Evolutionary conservation across 2,329 filamentous ascomycete genomes (phyloP).

Genomic region (Xylariaceae sp.): DNA sequence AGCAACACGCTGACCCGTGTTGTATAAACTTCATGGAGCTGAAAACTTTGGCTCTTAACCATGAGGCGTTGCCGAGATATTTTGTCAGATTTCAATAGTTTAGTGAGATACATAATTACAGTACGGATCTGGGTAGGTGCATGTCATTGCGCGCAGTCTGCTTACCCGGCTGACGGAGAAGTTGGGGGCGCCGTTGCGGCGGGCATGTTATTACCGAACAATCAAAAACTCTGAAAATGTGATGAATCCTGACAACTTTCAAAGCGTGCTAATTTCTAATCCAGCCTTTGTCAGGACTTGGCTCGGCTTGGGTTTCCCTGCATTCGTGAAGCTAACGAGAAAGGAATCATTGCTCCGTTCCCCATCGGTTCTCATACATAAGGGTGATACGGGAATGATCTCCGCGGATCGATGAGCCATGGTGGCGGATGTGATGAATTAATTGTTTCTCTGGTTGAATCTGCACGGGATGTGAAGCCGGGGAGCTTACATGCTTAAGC

Average conservation of each 20-base stretch:
- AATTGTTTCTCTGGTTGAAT: not conserved
- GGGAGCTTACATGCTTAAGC: not conserved
- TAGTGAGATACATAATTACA: not conserved
- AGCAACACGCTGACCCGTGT: too few relatives aligned
- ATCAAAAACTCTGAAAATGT: not conserved
- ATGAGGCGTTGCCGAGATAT: not conserved
- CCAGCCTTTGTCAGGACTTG: not conserved
- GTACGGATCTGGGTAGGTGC: too few relatives aligned
- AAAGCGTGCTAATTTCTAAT: not conserved
- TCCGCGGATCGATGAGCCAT: not conserved
- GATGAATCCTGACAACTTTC: not conserved
- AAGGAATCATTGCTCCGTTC: too few relatives aligned
- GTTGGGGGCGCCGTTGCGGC: too few relatives aligned
- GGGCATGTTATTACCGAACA: too few relatives aligned
- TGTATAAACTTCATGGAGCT: too few relatives aligned
- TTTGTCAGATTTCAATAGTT: not conserved
- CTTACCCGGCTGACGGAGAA: too few relatives aligned
- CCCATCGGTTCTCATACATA: not conserved
- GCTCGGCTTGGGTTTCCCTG: not conserved
- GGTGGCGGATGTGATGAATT: not conserved
- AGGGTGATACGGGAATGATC: not conserved
- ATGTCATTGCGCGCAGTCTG: too few relatives aligned
- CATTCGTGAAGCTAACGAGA: not conserved
- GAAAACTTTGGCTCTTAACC: too few relatives aligned
- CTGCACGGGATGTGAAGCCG: not conserved